Evolutionary conservation across 2,329 filamentous ascomycete species (phyloP), one percentile per base, ranked within the genome.

Genomic region (Cercospora sojina): DNA sequence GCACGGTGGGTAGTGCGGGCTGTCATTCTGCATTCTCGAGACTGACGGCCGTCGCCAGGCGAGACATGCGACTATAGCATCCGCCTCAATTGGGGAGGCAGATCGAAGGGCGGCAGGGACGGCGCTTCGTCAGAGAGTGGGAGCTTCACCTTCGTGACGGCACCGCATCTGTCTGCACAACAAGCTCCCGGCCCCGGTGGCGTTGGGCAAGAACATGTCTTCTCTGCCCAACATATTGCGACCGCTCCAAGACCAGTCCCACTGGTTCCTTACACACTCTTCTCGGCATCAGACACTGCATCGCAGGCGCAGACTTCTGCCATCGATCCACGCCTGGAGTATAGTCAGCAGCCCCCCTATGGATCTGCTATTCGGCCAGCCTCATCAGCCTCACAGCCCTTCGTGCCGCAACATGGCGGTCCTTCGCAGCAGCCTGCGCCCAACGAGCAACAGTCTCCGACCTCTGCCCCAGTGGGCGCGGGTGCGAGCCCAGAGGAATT

Each of bases 61-160:
- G 90, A 92, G 75, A 80, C 81, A 56, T 95, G 91, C 80, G 91
- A 95, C 78, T 94, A 93, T 77, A 91, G 87, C 73, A 91, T 94
- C 72, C 86, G 90, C 32, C 80, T 94, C 70, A 93, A 93, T 73
- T 94, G 91, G 91, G 89, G 90, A 67, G 90, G 91, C 4, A 85
- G 91, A 64, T 84, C 85, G 59, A 89, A 87, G 75, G 84, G 84
- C 68, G 80, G 79, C 60, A 72, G 76, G 60, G 79, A 78, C 47
- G 75, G 72, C 23, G 64, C 71, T 10, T 67, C 69, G 9, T 59
- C 63, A 7, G 73, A 74, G 31, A 57, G 66, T 2, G 72, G 71
- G 23, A 65, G 66, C 65, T 73, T 77, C 70, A 74, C 75, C 18
- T 76, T 76, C 51, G 74, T 75, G 35, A 67, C 70, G 4, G 66